Base-by-base conservation (phyloP, 768 basidiomycete genomes). In the Kwoniella mangroviensis region DNA sequence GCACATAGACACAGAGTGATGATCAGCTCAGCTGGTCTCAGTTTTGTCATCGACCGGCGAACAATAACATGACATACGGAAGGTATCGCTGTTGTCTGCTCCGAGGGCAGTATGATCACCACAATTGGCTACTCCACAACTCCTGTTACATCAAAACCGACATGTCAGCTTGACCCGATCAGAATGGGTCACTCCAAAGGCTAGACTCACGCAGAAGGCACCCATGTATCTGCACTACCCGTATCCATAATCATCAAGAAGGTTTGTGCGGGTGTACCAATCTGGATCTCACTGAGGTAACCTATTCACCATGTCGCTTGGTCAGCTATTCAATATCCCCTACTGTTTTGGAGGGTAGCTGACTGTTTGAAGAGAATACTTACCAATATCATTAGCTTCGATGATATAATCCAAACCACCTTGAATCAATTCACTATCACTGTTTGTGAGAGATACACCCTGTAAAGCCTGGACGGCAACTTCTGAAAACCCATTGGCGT, bases 81-180 rank as follows among this genome's bases (percentile, higher is more conserved):
- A 93, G 12, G 89, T 84, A 67, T 87, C 87, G 6, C 90, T 91
- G 19, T 86, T 85, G 72, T 86, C 78, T 0, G 87, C 3, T 11
- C 92, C 90, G 42, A 94, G 87, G 83, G 89, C 88, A 12, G 84
- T 85, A 82, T 92, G 92, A 65, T 88, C 85, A 34, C 90, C 90
- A 64, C 73, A 81, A 21, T 67, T 24, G 13, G 61, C 40, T 3
- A 28, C 9, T 17, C 70, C 58, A 24, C 71, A 64, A 4, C 40
- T 66, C 51, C 58, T 61, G 21, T n/a, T 12, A 4, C 22, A 45
- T 11, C 43, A 24, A 19, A 21, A 21, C 24, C 43, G 21, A 17
- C 52, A 6, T 22, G 17, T 24, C 19, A 52, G n/a, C 24, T 17
- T 6, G 24, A 40, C 17, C 15, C 21, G 26, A 13, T 12, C n/a